Percentiles rank a stretch among this genome's conserved stretches.
Evolutionary conservation across 805 yeast genomes (phyloP).

Genomic region (Saccharomycopsis oosterbeekiorum): DNA sequence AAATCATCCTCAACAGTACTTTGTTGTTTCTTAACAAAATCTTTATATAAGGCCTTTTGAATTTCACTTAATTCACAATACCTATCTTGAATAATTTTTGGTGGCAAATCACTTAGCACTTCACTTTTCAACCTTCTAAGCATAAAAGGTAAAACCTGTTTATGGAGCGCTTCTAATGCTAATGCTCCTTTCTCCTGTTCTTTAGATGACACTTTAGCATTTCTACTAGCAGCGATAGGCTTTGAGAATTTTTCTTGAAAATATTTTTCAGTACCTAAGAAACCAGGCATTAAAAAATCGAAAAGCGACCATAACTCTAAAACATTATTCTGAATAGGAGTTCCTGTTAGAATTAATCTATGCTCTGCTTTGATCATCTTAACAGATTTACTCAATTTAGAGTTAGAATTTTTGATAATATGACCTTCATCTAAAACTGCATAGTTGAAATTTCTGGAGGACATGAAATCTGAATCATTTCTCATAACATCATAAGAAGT

Average conservation of each 20-base stretch:
- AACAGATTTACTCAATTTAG: slow-evolving; percentile 83
- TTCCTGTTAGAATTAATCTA: slow-evolving; percentile 84
- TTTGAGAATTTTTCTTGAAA: slow-evolving; percentile 96
- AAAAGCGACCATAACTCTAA: slow-evolving; percentile 95
- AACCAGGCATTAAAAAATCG: slow-evolving; percentile 98
- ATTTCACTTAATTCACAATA: slow-evolving; percentile 91
- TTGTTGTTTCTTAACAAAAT: slow-evolving; percentile 82
- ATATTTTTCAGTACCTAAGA: slow-evolving; percentile 86
- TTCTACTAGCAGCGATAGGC: slow-evolving; percentile 91
- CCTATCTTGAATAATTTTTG: slow-evolving; percentile 96
- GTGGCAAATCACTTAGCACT: slow-evolving; percentile 91
- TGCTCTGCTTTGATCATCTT: slow-evolving; percentile 79
- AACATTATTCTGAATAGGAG: slow-evolving; percentile 97
- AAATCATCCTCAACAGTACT: slow-evolving; percentile 57
- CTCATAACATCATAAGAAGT: slow-evolving; percentile 96
- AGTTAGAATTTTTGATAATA: slow-evolving; percentile 82
- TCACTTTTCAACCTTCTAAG: slow-evolving; percentile 92
- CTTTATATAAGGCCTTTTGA: slow-evolving; percentile 79
- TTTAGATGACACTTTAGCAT: slow-evolving; percentile 76
- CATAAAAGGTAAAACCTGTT: slow-evolving; percentile 94
- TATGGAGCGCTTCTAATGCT: slow-evolving; percentile 91
- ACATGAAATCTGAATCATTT: slow-evolving; percentile 66
- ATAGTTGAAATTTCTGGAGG: slow-evolving; percentile 67
- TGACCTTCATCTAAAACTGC: slow-evolving; percentile 98
- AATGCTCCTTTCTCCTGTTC: slow-evolving; percentile 97